A percentile compares a stretch with the other conserved stretches of the same genome.
phyloP scores from a whole-genome alignment of 2,329 filamentous ascomycete species.

The Diaporthe vaccinii region DNA sequence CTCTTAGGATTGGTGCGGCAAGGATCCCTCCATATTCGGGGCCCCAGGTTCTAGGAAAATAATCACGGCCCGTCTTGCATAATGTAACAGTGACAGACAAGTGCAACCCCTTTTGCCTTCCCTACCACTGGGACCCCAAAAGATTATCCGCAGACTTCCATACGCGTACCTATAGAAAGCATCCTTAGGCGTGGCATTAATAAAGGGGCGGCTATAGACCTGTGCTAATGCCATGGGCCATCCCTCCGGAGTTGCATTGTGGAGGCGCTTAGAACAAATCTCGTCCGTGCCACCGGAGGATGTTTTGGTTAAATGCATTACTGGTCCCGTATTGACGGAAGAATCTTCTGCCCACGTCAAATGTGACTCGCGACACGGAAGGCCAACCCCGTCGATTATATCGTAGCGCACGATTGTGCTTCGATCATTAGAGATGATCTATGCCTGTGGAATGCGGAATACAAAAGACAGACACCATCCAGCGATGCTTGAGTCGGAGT shows the following conservation, averaged over 20 bases:
- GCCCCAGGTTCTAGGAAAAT: neutral
- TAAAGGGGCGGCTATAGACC: neutral
- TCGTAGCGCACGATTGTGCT: neutral
- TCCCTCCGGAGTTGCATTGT: neutral
- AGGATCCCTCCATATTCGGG: neutral
- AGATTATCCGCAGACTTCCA: neutral
- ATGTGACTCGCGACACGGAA: constrained; percentile 16
- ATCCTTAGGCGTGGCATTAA: neutral
- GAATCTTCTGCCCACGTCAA: neutral
- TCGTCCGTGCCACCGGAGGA: constrained; percentile 1
- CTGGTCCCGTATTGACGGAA: constrained; percentile 26
- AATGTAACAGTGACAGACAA: constrained; percentile 1
- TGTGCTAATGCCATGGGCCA: neutral
- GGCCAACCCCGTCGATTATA: constrained; percentile 2
- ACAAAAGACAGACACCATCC: constrained; percentile 18
- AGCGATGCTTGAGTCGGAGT: neutral
- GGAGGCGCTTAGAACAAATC: constrained; percentile 8
- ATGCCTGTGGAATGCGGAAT: neutral
- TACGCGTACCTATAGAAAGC: constrained; percentile 20
- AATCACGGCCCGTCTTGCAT: constrained; percentile 15
- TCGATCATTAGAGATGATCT: neutral
- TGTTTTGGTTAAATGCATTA: constrained; percentile 25
- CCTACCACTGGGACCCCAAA: neutral
- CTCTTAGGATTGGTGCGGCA: constrained; percentile 18
- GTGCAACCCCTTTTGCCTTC: neutral